Base-by-base conservation (phyloP, 2,329 filamentous ascomycete species). In the Alternaria postmessia region DNA sequence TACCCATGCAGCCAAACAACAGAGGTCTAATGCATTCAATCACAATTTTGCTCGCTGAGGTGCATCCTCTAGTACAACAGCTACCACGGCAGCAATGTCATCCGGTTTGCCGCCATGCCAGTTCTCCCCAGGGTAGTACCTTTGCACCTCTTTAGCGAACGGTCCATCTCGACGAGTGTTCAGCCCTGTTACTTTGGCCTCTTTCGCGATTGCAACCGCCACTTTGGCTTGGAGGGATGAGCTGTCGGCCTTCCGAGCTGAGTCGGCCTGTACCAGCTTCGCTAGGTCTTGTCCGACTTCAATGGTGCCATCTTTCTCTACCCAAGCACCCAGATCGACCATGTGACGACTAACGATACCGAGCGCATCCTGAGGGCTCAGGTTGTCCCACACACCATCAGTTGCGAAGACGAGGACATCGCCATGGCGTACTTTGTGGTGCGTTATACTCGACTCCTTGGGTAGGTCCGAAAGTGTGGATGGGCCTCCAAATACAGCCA, bases 101-200 rank as follows among this genome's bases (percentile, higher is more conserved):
- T 99, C 95, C 20, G 96, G 87, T 79, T 99, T 99, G 53, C 95
- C 95, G 59, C 95, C 95, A 59, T 88, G 88, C 88, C 92, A 99
- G 59, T 89, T 87, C 78, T 98, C 94, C 38, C 89, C 84, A 0
- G 95, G 94, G 69, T 92, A 96, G 74, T 91, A 89, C 73, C 89
- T 91, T 76, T 95, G 92, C 20, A 97, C 93, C 78, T 97, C 93
- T 79, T 92, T 97, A 41, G 95, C 93, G 78, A 99, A 99, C 0
- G 95, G 95, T 0, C 94, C 93, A 76, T 98, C 92, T 53, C 92
- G 82, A 72, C 91, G 92, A 49, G 85, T 87, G 79, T 97, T 93
- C 59, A 92, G 79, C 74, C 94, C 96, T 7, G 94, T 93, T 7
- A 87, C 83, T 80, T 97, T 97, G 6, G 95, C 94, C 53, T 93